These are phyloP conservation scores for Seiridium unicorne DNA, from an alignment of 2,329 filamentous ascomycete species.

Conservation along the genomic window DNA sequence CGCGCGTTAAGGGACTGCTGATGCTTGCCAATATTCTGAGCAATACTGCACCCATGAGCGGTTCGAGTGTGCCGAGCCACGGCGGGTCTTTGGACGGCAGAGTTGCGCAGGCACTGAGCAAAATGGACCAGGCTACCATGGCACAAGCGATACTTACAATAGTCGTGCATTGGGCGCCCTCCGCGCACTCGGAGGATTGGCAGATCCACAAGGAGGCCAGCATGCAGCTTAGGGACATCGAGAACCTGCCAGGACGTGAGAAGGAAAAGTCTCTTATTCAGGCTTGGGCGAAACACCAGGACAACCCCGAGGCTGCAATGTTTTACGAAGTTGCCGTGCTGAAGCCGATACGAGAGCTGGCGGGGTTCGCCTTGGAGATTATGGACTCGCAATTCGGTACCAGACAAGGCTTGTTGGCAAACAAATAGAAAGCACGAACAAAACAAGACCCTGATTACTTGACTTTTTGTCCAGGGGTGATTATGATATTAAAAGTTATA, in stretches of 20 bases:
- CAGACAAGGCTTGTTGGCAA: conserved; percentile 3
- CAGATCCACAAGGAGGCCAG: conserved; percentile 40
- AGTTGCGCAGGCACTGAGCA: conserved; percentile 30
- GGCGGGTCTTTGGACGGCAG: conserved; percentile 3
- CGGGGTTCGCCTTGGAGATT: conserved; percentile 42
- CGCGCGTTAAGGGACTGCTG: conserved; percentile 49
- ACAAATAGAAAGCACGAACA: background rate
- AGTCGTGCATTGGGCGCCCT: conserved; percentile 38
- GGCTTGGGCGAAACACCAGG: conserved; percentile 41
- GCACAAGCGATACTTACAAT: conserved; percentile 53
- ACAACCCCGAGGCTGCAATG: conserved; percentile 33
- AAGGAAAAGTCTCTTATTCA: conserved; percentile 41
- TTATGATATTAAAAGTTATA: too few species aligned
- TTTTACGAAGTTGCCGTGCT: conserved; percentile 52
- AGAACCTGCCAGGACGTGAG: conserved; percentile 42
- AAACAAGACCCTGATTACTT: too few species aligned
- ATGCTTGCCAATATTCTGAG: conserved; percentile 51
- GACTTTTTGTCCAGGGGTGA: too few species aligned
- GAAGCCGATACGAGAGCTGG: conserved; percentile 44
- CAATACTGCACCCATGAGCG: conserved; percentile 40
- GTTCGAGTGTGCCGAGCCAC: conserved; percentile 14
- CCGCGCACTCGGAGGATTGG: conserved; percentile 44
- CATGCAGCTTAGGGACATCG: conserved; percentile 48
- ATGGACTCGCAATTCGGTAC: conserved; percentile 38
- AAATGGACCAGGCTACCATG: conserved; percentile 51